A percentile compares a stretch with the other conserved stretches of the same genome.
Evolutionary conservation across 768 basidiomycete species (phyloP).

Genomic region (Kwoniella bestiolae): DNA sequence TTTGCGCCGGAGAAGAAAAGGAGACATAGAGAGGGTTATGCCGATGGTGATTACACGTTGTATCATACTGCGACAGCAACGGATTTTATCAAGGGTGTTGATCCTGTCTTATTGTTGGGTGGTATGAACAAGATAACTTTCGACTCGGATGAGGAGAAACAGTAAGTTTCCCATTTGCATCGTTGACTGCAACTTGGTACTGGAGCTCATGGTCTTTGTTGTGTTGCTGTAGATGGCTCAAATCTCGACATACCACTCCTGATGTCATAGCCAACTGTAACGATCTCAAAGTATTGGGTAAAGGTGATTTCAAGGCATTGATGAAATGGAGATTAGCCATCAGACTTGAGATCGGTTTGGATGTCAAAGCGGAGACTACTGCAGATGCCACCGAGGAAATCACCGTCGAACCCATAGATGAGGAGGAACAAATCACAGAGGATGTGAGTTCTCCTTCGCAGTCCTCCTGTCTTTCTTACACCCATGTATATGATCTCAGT

Average conservation of each 20-base stretch:
- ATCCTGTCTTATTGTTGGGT: conserved; percentile 81
- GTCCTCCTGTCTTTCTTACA: too few species aligned
- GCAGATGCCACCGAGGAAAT: conserved; percentile 74
- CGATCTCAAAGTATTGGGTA: conserved; percentile 95
- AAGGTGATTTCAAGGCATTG: conserved; percentile 92
- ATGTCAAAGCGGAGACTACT: conserved; percentile 72
- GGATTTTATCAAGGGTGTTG: conserved; percentile 70
- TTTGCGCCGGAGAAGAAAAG: conserved; percentile 98
- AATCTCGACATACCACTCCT: conserved; percentile 69
- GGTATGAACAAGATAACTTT: conserved; percentile 73
- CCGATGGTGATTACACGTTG: conserved; percentile 88
- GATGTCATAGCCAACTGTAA: conserved; percentile 83
- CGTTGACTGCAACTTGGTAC: neutral
- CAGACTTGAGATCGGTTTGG: conserved; percentile 88
- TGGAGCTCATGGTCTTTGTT: neutral
- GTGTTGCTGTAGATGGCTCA: conserved; percentile 67
- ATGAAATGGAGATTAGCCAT: conserved; percentile 88
- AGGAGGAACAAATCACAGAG: conserved; percentile 84
- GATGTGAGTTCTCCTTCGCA: conserved; percentile 66
- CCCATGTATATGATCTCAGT: neutral
- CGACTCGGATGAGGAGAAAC: conserved; percentile 79
- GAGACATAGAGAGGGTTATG: conserved; percentile 89
- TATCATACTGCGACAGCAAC: conserved; percentile 73
- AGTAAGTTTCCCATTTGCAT: conserved; percentile 60
- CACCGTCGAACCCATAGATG: conserved; percentile 66